These are phyloP conservation scores for Dunaliella salina DNA, from an alignment of 163 green algal species.

Conservation along the genomic window DNA sequence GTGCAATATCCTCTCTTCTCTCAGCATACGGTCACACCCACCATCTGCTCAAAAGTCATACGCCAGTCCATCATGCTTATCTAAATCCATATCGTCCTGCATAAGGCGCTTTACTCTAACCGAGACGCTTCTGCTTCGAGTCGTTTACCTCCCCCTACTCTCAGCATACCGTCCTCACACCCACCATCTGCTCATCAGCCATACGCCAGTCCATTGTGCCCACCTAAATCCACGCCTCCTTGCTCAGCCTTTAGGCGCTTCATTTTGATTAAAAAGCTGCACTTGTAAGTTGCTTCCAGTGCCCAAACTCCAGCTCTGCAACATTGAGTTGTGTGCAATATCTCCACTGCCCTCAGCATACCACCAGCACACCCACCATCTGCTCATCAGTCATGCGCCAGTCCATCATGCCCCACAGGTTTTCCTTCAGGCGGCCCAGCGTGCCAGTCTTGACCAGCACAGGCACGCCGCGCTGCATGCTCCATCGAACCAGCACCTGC, in stretches of 20 bases:
- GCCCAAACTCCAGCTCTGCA: neutral
- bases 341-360: neutral
- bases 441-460: constrained; percentile 64
- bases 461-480: constrained; percentile 71
- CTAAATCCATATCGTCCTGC: too few species aligned
- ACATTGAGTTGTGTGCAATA: neutral
- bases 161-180: neutral
- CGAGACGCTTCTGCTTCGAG: neutral
- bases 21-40: neutral
- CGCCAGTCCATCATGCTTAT: neutral
- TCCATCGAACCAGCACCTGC: constrained; percentile 71
- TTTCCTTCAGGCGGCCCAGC: constrained; percentile 48
- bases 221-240: too few species aligned
- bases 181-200: neutral
- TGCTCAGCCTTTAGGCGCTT: too few species aligned
- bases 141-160: too few species aligned
- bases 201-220: neutral
- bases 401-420: constrained; percentile 34
- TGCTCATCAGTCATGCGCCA: neutral
- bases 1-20: too few species aligned
- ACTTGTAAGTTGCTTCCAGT: too few species aligned
- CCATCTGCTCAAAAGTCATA: neutral
- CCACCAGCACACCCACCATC: neutral
- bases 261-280: too few species aligned
- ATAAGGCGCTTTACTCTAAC: too few species aligned